phyloP scores from a whole-genome alignment of 352 stramenopile genomes.

The Globisporangium apiculatum region DNA sequence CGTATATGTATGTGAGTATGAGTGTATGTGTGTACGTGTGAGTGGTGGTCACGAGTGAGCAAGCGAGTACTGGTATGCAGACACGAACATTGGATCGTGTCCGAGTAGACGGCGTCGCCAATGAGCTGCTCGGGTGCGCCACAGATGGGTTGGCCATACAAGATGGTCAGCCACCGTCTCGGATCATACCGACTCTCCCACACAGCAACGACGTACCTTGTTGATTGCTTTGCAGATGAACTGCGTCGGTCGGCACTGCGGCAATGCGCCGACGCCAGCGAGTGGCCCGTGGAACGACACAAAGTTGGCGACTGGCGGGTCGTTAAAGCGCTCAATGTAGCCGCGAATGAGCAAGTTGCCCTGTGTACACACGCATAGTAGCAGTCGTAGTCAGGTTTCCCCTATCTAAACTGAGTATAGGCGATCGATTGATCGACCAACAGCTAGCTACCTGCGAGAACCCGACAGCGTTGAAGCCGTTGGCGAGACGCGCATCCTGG shows the following conservation, averaged over 20 bases:
- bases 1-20: no score
- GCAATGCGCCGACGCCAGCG: conserved; percentile 84
- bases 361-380: conserved; percentile 6
- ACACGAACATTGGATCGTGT: conserved; percentile 66
- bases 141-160: no score
- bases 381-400: no score
- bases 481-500: conserved; percentile 69
- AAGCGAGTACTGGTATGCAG: no score
- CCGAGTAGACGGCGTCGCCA: conserved; percentile 78
- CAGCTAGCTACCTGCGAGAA: conserved; percentile 79
- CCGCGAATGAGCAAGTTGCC: conserved; percentile 92
- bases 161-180: no score
- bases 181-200: no score
- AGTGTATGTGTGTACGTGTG: no score
- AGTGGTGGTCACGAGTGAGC: no score
- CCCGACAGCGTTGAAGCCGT: conserved; percentile 92
- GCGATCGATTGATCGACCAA: no score
- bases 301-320: conserved; percentile 88
- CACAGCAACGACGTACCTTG: conserved; percentile 20
- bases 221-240: conserved; percentile 85
- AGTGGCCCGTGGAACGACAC: conserved; percentile 90
- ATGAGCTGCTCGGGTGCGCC: conserved; percentile 51
- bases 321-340: conserved; percentile 92
- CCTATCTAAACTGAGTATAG: no score
- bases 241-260: conserved; percentile 78